Evolutionary conservation across 2,329 filamentous ascomycete species (phyloP), one percentile per base, ranked within the genome.

Genomic region (Cytospora piceae): DNA sequence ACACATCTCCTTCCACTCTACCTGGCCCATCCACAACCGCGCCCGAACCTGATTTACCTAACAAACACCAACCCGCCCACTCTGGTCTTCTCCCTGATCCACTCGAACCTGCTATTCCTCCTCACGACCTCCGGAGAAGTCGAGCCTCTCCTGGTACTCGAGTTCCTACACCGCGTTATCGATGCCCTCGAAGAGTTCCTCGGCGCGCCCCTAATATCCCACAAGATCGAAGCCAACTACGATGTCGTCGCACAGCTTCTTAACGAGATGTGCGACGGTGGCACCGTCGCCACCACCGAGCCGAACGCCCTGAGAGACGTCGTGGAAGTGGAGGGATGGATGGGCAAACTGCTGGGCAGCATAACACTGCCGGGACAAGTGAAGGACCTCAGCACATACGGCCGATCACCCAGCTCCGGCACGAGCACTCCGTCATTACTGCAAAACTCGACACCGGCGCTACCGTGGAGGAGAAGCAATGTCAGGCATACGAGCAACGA

Each of bases 401-500:
- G 61, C 52, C 67, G 63, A 17, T 46, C 61, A 22, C 54, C 61
- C n/a, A 64, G 64, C 60, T 57, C 58, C 31, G 63, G 55, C 42
- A 27, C 63, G 42, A 34, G 61, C 37, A 53, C 56, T 11, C 52
- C 57, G 15, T 61, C 61, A n/a, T 60, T 67, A 27, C 32, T 58
- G 29, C 65, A 62, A 20, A 84, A 81, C 70, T 80, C 80, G 1
- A 58, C 65, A 0, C 82, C 85, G 0, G 82, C 86, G 9, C 73
- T 98, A 51, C 94, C 94, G 1, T 99, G 95, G 95, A 87, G 95
- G 68, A 85, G 93, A 67, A 88, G 92, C 49, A 97, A 97, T 73
- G 95, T 99, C 61, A 86, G 94, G 20, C 95, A 99, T 77, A 98
- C 94, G 4, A 96, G 92, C 63, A 99, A 98, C 77, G 95, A 99